These are phyloP conservation scores for Trichoderma sp. DNA, from an alignment of 2,329 filamentous ascomycete genomes.

Conservation along the genomic window DNA sequence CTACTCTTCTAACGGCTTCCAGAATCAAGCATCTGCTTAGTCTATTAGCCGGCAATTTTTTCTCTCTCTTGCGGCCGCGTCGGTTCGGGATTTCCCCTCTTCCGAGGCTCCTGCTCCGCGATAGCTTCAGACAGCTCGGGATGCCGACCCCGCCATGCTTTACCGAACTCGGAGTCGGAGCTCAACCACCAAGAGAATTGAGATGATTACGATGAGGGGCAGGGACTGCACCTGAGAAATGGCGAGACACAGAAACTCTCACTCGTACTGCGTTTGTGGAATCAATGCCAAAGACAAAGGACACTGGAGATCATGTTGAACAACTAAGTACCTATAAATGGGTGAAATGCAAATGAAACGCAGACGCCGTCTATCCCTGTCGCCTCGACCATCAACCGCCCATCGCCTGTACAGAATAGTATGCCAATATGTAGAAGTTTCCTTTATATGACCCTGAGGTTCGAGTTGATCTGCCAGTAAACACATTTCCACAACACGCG, in stretches of 20 bases:
- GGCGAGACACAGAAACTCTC: too few relatives aligned
- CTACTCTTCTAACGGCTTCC: conserved; percentile 47
- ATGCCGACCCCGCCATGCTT: conserved; percentile 25
- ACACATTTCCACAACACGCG: not conserved
- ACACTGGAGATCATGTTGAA: not conserved
- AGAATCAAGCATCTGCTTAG: conserved; percentile 36
- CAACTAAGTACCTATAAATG: too few relatives aligned
- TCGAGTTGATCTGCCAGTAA: conserved; percentile 14
- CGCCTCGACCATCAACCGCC: not conserved
- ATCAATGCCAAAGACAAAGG: too few relatives aligned
- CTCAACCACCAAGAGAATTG: not conserved
- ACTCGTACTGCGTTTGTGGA: too few relatives aligned
- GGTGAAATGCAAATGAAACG: not conserved
- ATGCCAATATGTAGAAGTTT: conserved; percentile 9
- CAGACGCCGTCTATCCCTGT: conserved; percentile 21
- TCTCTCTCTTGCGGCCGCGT: conserved; percentile 27
- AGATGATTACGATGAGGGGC: too few relatives aligned
- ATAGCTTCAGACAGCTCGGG: conserved; percentile 16
- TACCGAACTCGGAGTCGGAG: conserved; percentile 1
- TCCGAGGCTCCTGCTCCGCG: conserved; percentile 33
- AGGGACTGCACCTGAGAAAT: too few relatives aligned
- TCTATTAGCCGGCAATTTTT: conserved; percentile 43
- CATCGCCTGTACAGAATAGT: not conserved
- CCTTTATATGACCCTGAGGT: conserved; percentile 18
- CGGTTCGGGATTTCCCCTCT: conserved; percentile 42